A percentile compares a stretch with the other conserved stretches of the same genome.
Conservation (phyloP, 1,284 basidiomycete genomes). For the Cutaneotrichosporon sp. region DNA sequence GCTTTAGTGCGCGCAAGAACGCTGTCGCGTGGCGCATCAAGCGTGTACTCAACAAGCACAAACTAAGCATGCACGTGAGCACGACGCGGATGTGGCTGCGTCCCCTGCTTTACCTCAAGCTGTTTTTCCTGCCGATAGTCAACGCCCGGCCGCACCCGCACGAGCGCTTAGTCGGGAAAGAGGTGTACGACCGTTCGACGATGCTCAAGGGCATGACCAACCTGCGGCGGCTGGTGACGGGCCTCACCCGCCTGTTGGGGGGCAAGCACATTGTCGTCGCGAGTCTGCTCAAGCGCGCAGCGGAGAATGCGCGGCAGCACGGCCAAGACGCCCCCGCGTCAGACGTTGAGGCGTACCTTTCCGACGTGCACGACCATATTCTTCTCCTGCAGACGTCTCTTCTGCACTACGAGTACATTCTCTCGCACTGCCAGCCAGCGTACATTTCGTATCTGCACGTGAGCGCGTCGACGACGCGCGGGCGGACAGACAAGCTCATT, state of each 20-base stretch:
- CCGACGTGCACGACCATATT: conserved; percentile 93
- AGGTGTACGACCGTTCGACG: conserved; percentile 44
- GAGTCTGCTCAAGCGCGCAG: conserved; percentile 67
- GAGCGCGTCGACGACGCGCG: conserved; percentile 58
- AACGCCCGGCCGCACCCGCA: conserved; percentile 19
- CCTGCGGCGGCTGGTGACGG: conserved; percentile 74
- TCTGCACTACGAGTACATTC: conserved; percentile 79
- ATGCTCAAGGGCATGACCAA: conserved; percentile 70
- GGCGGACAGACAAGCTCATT: conserved; percentile 62
- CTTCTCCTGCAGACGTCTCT: conserved; percentile 78
- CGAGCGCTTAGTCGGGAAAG: conserved; percentile 18
- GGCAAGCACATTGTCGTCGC: conserved; percentile 79
- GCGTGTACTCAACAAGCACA: not conserved
- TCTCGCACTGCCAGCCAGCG: conserved; percentile 79
- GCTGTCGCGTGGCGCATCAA: not conserved
- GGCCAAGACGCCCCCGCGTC: conserved; percentile 18
- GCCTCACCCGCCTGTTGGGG: conserved; percentile 68
- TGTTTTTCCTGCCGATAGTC: conserved; percentile 36
- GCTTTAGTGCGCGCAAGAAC: too few species aligned
- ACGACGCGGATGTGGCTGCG: not conserved
- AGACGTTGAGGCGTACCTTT: conserved; percentile 79
- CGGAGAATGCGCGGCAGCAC: conserved; percentile 27
- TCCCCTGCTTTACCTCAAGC: conserved; percentile 28
- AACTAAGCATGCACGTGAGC: not conserved
- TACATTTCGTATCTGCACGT: conserved; percentile 74